A percentile compares a stretch with the other conserved stretches of the same genome.
Conservation (phyloP, 108 stramenopile species). For the Epithemia pelagica region DNA sequence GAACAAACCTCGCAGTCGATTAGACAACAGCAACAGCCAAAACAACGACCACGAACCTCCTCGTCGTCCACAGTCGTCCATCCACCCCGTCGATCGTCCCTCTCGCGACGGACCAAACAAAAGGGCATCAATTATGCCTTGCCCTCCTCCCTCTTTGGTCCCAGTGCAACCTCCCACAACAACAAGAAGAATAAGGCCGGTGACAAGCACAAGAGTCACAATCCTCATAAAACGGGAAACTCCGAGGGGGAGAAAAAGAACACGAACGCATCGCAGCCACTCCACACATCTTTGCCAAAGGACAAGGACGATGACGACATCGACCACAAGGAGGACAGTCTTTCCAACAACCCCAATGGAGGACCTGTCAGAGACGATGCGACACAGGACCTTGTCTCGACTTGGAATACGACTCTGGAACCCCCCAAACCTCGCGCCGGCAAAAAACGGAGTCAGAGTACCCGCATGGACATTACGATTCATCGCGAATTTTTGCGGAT, state of each 20-base stretch:
- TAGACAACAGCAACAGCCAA: not conserved
- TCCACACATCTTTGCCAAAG: too few relatives aligned
- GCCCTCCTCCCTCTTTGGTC: not conserved
- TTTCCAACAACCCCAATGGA: not conserved
- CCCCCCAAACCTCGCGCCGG: not conserved
- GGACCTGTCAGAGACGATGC: not conserved
- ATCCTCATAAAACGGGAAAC: not conserved
- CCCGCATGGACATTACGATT: conserved; percentile 20
- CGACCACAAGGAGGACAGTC: not conserved
- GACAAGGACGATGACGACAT: not conserved
- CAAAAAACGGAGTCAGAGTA: not conserved
- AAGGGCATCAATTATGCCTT: conserved; percentile 4
- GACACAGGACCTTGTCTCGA: not conserved
- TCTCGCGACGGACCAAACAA: conserved; percentile 13
- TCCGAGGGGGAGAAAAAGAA: not conserved
- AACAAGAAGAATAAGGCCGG: not conserved
- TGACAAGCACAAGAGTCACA: not conserved
- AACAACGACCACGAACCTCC: not conserved
- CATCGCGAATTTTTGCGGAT: conserved; percentile 38
- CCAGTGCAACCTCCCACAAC: not conserved
- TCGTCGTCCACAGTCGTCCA: not conserved
- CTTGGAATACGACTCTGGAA: not conserved
- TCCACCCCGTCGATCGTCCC: conserved; percentile 8
- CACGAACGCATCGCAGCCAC: not conserved
- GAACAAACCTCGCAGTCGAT: conserved; percentile 7